These are phyloP conservation scores for Thuidium tamariscinum DNA, from an alignment of 225 moss, liverwort and hornwort genomes.

Conservation along the genomic window DNA sequence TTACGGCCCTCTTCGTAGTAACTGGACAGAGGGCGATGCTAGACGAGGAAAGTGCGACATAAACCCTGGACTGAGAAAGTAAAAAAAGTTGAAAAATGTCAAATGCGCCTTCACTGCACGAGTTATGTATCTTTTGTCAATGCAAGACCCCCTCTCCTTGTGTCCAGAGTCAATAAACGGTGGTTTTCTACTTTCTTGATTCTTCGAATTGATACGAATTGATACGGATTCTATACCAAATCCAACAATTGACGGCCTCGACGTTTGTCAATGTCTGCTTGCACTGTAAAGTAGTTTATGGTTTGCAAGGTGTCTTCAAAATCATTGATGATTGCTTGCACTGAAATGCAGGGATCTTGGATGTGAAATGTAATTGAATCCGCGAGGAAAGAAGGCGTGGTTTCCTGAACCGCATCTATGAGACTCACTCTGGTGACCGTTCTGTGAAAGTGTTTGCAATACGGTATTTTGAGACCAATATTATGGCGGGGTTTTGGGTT, in stretches of 20 bases:
- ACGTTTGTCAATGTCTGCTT: background rate
- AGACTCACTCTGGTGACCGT: background rate
- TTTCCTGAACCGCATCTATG: background rate
- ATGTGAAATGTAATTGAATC: background rate
- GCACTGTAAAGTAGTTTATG: background rate
- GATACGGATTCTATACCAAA: background rate
- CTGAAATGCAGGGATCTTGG: background rate
- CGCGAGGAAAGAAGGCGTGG: background rate
- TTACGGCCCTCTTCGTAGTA: background rate
- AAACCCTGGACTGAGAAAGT: background rate
- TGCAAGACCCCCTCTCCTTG: background rate
- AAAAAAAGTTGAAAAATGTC: background rate
- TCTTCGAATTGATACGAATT: background rate
- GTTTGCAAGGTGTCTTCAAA: background rate
- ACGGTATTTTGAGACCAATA: background rate
- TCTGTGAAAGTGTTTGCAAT: background rate
- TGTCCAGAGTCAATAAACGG: background rate
- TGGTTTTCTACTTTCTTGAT: background rate
- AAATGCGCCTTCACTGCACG: background rate
- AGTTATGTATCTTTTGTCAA: background rate
- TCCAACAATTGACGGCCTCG: background rate
- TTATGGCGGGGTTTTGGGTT: conserved; percentile 14
- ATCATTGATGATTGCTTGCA: background rate
- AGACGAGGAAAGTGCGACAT: background rate
- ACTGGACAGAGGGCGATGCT: background rate